These are phyloP conservation scores for Aspergillus heteromorphus DNA, from an alignment of 495 filamentous ascomycete genomes.

Conservation along the genomic window DNA sequence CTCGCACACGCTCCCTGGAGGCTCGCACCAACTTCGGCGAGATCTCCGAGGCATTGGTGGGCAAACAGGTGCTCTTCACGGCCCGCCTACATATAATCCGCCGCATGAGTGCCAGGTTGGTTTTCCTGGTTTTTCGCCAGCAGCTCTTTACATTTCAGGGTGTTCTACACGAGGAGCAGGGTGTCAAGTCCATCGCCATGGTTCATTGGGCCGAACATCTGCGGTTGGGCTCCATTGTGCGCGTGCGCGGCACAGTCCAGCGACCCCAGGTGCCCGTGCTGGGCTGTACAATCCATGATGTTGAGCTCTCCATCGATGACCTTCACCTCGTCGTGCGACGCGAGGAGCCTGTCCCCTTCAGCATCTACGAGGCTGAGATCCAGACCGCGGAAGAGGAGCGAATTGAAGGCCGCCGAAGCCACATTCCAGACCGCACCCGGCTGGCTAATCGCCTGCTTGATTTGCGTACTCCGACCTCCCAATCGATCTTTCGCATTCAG, in stretches of 20 bases:
- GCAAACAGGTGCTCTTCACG: slow-evolving; percentile 68
- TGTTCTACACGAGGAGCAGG: slow-evolving; percentile 52
- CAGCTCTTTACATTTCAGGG: slow-evolving; percentile 74
- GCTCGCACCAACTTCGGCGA: slow-evolving; percentile 44
- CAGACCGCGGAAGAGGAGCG: slow-evolving; percentile 40
- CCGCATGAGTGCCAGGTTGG: slow-evolving; percentile 82
- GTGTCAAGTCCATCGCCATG: slow-evolving; percentile 53
- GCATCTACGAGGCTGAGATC: slow-evolving; percentile 59
- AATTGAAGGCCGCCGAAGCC: slow-evolving; percentile 41
- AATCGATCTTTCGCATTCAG: slow-evolving; percentile 77
- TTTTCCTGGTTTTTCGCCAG: slow-evolving; percentile 83
- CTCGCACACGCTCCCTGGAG: slow-evolving; percentile 30
- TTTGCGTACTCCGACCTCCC: slow-evolving; percentile 76
- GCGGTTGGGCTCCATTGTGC: slow-evolving; percentile 60
- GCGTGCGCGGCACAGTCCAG: slow-evolving; percentile 60
- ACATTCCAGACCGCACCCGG: slow-evolving; percentile 67
- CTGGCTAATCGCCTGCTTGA: slow-evolving; percentile 82
- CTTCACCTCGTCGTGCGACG: slow-evolving; percentile 51
- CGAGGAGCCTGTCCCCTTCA: slow-evolving; percentile 57
- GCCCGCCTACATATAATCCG: slow-evolving; percentile 79
- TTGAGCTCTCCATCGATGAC: slow-evolving; percentile 43
- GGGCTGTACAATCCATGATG: slow-evolving; percentile 52
- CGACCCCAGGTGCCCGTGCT: slow-evolving; percentile 53
- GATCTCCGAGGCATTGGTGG: slow-evolving; percentile 52
- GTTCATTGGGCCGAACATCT: slow-evolving; percentile 66